Percentiles rank a stretch among this genome's conserved stretches.
Conservation (phyloP, 768 basidiomycete genomes). For the Suillus americanus region DNA sequence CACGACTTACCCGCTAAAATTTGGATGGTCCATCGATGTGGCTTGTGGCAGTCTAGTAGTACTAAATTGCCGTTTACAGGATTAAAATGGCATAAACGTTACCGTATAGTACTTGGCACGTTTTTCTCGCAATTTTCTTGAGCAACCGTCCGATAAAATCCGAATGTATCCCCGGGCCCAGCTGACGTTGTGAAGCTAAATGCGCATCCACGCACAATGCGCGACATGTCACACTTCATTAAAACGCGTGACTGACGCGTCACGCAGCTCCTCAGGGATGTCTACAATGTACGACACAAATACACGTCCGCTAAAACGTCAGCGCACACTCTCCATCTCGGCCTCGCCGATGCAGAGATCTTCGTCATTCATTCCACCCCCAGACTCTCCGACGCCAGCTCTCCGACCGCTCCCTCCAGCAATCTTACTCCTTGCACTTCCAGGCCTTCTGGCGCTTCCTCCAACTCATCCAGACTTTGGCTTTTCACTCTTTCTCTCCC, state of each 20-base stretch:
- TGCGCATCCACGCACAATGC: too few species aligned
- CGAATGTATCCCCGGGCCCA: not conserved
- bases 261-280: conserved; percentile 2
- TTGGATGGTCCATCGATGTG: not conserved
- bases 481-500: conserved; percentile 54
- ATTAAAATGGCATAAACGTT: not conserved
- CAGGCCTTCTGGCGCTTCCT: conserved; percentile 60
- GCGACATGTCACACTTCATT: conserved; percentile 30
- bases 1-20: not conserved
- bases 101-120: not conserved
- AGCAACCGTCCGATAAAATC: not conserved
- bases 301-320: conserved; percentile 37
- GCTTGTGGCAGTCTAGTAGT: not conserved
- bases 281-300: conserved; percentile 26
- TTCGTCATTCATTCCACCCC: conserved; percentile 1
- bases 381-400: not conserved
- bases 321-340: conserved; percentile 18
- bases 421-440: conserved; percentile 60
- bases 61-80: not conserved
- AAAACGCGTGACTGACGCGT: conserved; percentile 25
- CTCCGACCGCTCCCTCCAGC: conserved; percentile 40
- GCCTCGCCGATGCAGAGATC: not conserved
- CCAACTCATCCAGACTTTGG: conserved; percentile 58
- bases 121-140: not conserved
- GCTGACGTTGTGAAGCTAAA: too few species aligned